These are phyloP conservation scores for Laguncularia racemosa DNA, from an alignment of 345 rosid genomes.

Conservation along the genomic window DNA sequence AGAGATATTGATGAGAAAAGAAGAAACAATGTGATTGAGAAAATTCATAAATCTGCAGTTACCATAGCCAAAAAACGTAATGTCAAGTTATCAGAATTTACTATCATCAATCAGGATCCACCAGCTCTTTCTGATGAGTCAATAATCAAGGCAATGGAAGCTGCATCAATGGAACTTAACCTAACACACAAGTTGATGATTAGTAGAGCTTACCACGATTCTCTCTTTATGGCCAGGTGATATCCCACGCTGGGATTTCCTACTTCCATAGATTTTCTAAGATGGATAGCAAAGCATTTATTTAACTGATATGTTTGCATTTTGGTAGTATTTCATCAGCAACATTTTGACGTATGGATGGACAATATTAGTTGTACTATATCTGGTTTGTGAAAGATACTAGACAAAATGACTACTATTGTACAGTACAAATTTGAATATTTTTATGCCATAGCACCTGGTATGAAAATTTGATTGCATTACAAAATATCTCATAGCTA, in stretches of 20 bases:
- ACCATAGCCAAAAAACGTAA: slow-evolving; percentile 56
- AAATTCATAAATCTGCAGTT: slow-evolving; percentile 59
- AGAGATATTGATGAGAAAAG: slow-evolving; percentile 80
- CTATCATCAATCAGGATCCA: slow-evolving; percentile 89
- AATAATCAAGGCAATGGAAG: slow-evolving; percentile 56
- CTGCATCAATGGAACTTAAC: slow-evolving; percentile 61
- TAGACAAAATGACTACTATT: no score
- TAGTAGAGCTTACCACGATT: slow-evolving; percentile 97
- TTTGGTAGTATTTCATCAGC: no score
- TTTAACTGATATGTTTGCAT: no score
- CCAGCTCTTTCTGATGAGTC: slow-evolving; percentile 70
- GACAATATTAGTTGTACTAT: no score
- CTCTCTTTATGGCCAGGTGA: slow-evolving; percentile 96
- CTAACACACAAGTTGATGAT: slow-evolving; percentile 74
- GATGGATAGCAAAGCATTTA: no score
- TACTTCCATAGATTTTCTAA: no score
- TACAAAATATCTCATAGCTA: no score
- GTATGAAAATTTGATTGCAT: no score
- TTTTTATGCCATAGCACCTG: no score
- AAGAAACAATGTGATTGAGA: slow-evolving; percentile 73
- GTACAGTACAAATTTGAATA: no score
- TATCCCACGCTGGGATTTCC: background rate
- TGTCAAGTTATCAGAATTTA: slow-evolving; percentile 65
- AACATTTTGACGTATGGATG: no score
- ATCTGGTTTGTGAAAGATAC: no score